A percentile compares a stretch with the other conserved stretches of the same genome.
Conservation (phyloP, 106 monocot species). For the Acorus calamus region DNA sequence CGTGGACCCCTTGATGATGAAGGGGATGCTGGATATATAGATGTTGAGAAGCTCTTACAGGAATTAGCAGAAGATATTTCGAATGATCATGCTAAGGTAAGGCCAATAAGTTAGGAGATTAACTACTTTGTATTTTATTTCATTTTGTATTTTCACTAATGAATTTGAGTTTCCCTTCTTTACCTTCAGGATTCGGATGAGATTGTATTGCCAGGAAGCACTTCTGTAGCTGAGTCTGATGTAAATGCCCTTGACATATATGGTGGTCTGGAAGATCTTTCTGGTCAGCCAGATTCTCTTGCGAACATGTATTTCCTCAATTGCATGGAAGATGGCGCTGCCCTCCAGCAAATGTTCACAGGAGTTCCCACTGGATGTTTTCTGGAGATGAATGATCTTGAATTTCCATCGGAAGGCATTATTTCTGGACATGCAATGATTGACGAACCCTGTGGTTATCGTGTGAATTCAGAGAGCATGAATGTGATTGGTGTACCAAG, state of each 20-base stretch:
- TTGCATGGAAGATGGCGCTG: not conserved
- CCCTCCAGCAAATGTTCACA: slow-evolving; percentile 2
- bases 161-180: not conserved
- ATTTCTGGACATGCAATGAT: not conserved
- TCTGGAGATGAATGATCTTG: slow-evolving; percentile 31
- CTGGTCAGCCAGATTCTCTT: not conserved
- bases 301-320: not conserved
- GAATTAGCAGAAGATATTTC: no score
- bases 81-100: no score
- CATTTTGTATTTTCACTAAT: not conserved
- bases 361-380: slow-evolving; percentile 17
- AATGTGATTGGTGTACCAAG: no score
- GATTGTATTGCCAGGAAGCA: not conserved
- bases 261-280: slow-evolving; percentile 9
- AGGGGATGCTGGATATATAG: not conserved
- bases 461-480: no score
- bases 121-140: no score
- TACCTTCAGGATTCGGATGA: slow-evolving; percentile 11
- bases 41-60: no score
- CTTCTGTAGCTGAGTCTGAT: not conserved
- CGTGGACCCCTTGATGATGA: slow-evolving; percentile 5
- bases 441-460: not conserved
- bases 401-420: slow-evolving; percentile 4
- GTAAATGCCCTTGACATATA: not conserved
- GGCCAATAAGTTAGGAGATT: no score